A percentile compares a stretch with the other conserved stretches of the same genome.
Evolutionary conservation across 2,329 filamentous ascomycete species (phyloP).

Genomic region (Podosphaera leucotricha): DNA sequence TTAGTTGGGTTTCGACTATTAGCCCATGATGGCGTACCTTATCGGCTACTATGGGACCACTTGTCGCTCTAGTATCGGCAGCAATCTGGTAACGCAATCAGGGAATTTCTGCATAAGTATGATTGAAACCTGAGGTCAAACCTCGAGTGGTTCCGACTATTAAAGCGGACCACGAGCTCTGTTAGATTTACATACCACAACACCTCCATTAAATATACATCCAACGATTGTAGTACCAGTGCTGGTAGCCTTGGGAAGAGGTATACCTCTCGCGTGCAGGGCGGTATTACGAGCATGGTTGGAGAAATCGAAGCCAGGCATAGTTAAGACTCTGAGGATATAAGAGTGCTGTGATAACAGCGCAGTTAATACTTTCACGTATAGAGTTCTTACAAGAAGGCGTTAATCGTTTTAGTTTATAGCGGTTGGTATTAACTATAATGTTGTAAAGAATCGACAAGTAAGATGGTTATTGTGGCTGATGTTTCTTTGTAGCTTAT

Average conservation of each 20-base stretch:
- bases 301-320: constrained; percentile 98
- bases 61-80: constrained; percentile 92
- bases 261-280: constrained; percentile 79
- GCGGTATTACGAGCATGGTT: constrained; percentile 99
- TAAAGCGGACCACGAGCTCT: neutral
- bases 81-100: constrained; percentile 40
- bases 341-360: neutral
- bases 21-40: constrained; percentile 32
- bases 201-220: constrained; percentile 86
- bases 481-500: neutral
- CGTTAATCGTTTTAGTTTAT: neutral
- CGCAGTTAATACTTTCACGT: neutral
- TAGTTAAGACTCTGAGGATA: constrained; percentile 23
- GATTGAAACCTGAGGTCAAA: neutral
- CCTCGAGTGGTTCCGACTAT: neutral
- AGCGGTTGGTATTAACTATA: neutral
- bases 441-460: neutral
- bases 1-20: constrained; percentile 2
- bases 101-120: neutral
- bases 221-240: constrained; percentile 98
- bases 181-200: constrained; percentile 42
- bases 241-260: constrained; percentile 89
- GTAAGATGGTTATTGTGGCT: neutral
- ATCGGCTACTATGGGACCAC: constrained; percentile 94
- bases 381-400: neutral